Percentiles rank a stretch among this genome's conserved stretches.
Evolutionary conservation across 345 rosid species (phyloP).

Genomic region (sweet orange (Citrus sinensis)): DVS_A1.0 CM039163.1:41962001-41962500

Average conservation of each 20-base stretch:
- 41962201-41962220: background rate
- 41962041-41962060: background rate
- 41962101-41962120: slow-evolving; percentile 11
- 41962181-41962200: too few relatives aligned
- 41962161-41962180: background rate
- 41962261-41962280: background rate
- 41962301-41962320: background rate
- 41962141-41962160: slow-evolving; percentile 4
- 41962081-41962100: background rate
- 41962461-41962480: background rate
- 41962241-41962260: background rate
- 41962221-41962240: background rate
- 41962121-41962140: slow-evolving; percentile 18
- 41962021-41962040: slow-evolving; percentile 4
- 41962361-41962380: background rate
- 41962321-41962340: background rate
- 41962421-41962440: background rate
- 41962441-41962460: background rate
- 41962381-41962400: background rate
- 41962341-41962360: background rate
- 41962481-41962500: background rate
- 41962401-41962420: background rate
- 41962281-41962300: background rate
- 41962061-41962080: background rate
- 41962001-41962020: slow-evolving; percentile 31